These are phyloP conservation scores for Gleditsia sinensis DNA, from an alignment of 306 rosid species.

Conservation along the genomic window DNA sequence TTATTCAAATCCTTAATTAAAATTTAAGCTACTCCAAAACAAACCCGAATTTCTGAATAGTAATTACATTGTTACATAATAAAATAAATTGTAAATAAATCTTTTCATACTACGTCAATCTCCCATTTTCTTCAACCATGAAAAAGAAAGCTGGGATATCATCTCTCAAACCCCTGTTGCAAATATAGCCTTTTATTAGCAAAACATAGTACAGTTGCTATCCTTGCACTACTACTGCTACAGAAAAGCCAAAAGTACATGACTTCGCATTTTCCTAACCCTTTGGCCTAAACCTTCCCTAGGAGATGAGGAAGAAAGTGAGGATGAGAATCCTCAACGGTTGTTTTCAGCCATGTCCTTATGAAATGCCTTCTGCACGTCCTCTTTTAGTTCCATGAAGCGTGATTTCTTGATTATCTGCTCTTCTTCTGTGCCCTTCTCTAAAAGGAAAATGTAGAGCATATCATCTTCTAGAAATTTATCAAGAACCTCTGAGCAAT, in stretches of 20 bases:
- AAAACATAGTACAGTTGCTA: slow-evolving; percentile 34
- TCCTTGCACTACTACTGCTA: slow-evolving; percentile 11
- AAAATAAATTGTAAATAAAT: too few relatives aligned
- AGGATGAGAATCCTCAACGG: slow-evolving; percentile 46
- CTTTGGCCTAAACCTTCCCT: slow-evolving; percentile 45
- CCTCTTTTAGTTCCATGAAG: slow-evolving; percentile 88
- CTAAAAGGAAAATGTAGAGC: slow-evolving; percentile 68
- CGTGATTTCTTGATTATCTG: slow-evolving; percentile 65
- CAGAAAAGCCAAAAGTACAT: slow-evolving; percentile 26
- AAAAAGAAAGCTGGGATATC: not conserved
- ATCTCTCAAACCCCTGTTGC: not conserved
- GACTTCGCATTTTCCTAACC: slow-evolving; percentile 49
- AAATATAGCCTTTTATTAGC: slow-evolving; percentile 33
- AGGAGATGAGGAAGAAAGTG: slow-evolving; percentile 55
- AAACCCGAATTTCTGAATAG: too few relatives aligned
- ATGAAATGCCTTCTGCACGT: slow-evolving; percentile 80
- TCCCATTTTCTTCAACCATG: not conserved
- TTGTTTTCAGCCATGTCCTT: slow-evolving; percentile 73
- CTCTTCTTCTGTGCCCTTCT: slow-evolving; percentile 74
- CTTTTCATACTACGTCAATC: too few relatives aligned
- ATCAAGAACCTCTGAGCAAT: slow-evolving; percentile 91
- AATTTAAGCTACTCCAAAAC: too few relatives aligned
- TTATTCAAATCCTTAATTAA: too few relatives aligned
- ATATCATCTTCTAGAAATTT: slow-evolving; percentile 71
- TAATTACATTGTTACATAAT: too few relatives aligned